phyloP scores from a whole-genome alignment of 768 basidiomycete species.

The Dacryopinax primogenitus region DNA sequence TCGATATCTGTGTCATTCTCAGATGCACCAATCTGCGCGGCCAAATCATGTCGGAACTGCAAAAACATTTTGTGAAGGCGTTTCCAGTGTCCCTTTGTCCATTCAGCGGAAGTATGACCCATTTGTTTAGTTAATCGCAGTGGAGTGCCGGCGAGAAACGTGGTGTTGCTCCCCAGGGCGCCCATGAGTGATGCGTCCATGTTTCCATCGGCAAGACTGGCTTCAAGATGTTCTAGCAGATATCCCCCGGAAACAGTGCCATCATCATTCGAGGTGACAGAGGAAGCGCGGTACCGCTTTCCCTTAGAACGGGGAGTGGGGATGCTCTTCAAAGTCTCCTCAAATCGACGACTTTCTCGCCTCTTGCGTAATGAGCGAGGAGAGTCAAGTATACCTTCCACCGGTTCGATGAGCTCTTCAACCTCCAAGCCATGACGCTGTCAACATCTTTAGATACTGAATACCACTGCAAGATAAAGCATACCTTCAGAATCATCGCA shows the following conservation, averaged over 20 bases:
- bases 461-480: not conserved
- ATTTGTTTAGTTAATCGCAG: not conserved
- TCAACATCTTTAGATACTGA: not conserved
- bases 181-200: not conserved
- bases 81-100: not conserved
- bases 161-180: not conserved
- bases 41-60: not conserved
- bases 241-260: not conserved
- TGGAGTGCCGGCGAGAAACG: not conserved
- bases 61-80: not conserved
- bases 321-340: not conserved
- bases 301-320: not conserved
- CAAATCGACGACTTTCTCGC: not conserved
- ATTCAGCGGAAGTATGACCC: not conserved
- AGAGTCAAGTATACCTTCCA: not conserved
- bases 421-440: not conserved
- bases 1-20: not conserved
- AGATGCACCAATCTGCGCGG: not conserved
- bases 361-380: not conserved
- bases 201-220: not conserved
- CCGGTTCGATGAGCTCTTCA: not conserved
- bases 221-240: not conserved
- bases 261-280: not conserved
- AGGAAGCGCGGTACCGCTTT: not conserved
- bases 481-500: not conserved